A percentile compares a stretch with the other conserved stretches of the same genome.
These are phyloP conservation scores for Laguncularia racemosa DNA, from an alignment of 345 rosid genomes.

Conservation along the genomic window DNA sequence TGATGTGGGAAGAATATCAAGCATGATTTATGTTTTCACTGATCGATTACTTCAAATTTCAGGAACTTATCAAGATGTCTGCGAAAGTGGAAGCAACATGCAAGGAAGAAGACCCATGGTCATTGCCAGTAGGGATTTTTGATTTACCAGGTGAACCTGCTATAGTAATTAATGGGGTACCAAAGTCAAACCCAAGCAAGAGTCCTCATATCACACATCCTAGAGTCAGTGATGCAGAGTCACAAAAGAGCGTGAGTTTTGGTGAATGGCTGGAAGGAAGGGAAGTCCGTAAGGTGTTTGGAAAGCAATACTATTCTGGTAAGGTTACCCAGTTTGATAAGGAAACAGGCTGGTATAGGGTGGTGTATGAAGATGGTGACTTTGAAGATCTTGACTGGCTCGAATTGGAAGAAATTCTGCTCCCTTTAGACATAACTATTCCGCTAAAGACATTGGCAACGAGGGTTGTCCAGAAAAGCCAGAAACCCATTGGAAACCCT, in stretches of 20 bases:
- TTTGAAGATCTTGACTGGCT: slow-evolving; percentile 77
- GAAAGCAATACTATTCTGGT: slow-evolving; percentile 40
- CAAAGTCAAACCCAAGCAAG: slow-evolving; percentile 20
- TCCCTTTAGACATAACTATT: slow-evolving; percentile 59
- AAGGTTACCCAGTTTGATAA: slow-evolving; percentile 53
- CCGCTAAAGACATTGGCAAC: slow-evolving; percentile 58
- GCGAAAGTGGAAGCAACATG: too few species aligned
- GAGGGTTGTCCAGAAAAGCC: slow-evolving; percentile 34
- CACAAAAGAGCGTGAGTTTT: slow-evolving; percentile 26
- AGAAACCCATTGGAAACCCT: slow-evolving; percentile 7
- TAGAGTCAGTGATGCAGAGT: slow-evolving; percentile 10
- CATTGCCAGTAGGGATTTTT: slow-evolving; percentile 26
- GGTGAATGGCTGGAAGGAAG: slow-evolving; percentile 93
- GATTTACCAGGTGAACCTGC: slow-evolving; percentile 77
- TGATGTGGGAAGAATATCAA: too few species aligned
- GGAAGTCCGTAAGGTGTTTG: slow-evolving; percentile 56
- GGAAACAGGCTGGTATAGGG: slow-evolving; percentile 71
- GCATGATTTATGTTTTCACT: too few species aligned
- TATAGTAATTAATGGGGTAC: slow-evolving; percentile 68
- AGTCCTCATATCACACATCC: not conserved
- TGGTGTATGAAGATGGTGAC: slow-evolving; percentile 81
- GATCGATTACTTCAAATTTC: too few species aligned
- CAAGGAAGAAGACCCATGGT: slow-evolving; percentile 16
- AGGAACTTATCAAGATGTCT: too few species aligned
- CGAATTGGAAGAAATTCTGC: slow-evolving; percentile 57